Conservation (phyloP, 2,329 filamentous ascomycete genomes). For the Dothiorella sarmentorum region DNA sequence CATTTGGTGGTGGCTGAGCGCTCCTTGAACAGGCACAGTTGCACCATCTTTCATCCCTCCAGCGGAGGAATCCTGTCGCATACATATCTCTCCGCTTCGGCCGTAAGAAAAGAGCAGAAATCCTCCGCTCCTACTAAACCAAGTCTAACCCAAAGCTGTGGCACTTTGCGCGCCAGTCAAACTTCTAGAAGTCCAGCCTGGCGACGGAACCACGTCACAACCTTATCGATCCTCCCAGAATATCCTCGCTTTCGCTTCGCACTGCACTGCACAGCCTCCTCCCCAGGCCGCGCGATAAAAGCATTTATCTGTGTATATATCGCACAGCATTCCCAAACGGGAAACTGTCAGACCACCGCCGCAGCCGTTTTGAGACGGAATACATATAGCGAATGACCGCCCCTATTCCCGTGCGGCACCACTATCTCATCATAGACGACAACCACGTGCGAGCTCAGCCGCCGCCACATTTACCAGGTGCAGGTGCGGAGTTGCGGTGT, state of each 20-base stretch:
- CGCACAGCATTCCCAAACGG: not conserved
- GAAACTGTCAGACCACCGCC: not conserved
- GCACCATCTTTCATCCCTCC: not conserved
- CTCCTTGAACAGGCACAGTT: not conserved
- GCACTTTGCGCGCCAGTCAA: not conserved
- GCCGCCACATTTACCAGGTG: not conserved
- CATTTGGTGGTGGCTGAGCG: not conserved
- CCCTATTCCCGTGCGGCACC: too few species aligned
- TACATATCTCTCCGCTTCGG: slow-evolving; percentile 1
- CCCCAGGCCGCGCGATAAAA: not conserved
- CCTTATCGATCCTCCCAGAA: slow-evolving; percentile 2
- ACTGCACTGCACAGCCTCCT: too few species aligned
- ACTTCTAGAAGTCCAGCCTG: not conserved
- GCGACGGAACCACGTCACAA: not conserved
- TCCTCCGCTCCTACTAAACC: not conserved
- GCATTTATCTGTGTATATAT: too few species aligned
- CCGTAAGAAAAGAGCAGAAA: not conserved
- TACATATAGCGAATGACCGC: too few species aligned
- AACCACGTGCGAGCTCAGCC: not conserved
- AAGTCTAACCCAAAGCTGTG: not conserved
- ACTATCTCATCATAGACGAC: too few species aligned
- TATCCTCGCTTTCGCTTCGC: too few species aligned
- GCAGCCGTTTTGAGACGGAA: too few species aligned
- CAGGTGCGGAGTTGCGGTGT: not conserved
- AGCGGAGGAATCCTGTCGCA: not conserved